A percentile compares a stretch with the other conserved stretches of the same genome.
These are phyloP conservation scores for Isatis lusitanica DNA, from an alignment of 441 rosid species.

Conservation along the genomic window DNA sequence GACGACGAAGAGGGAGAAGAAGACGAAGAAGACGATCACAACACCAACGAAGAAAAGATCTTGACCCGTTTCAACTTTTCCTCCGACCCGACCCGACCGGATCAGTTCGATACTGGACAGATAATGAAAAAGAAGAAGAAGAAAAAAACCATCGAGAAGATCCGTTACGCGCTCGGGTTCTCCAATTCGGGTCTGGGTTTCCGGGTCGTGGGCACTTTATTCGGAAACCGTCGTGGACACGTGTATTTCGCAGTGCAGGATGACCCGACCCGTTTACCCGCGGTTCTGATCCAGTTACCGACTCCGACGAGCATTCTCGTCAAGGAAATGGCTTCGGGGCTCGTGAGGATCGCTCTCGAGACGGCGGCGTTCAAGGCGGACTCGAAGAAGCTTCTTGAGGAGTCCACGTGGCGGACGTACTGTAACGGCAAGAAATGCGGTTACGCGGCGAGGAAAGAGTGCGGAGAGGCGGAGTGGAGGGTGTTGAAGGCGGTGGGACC, in stretches of 20 bases:
- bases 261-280: constrained; percentile 50
- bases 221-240: constrained; percentile 64
- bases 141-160: constrained; percentile 41
- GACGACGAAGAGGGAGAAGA: constrained; percentile 41
- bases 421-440: constrained; percentile 74
- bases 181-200: constrained; percentile 42
- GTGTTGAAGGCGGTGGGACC: constrained; percentile 65
- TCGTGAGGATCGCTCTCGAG: constrained; percentile 57
- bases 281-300: constrained; percentile 58
- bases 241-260: constrained; percentile 65
- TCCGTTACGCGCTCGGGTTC: constrained; percentile 50
- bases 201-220: constrained; percentile 59
- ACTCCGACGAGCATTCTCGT: constrained; percentile 58
- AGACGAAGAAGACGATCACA: constrained; percentile 15
- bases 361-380: constrained; percentile 27
- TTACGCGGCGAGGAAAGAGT: constrained; percentile 55
- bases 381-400: constrained; percentile 46
- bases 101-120: not conserved
- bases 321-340: constrained; percentile 67
- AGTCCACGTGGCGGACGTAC: constrained; percentile 61
- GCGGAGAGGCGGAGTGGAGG: constrained; percentile 56
- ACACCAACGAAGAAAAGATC: constrained; percentile 39
- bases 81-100: constrained; percentile 32
- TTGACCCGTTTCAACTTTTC: constrained; percentile 43
- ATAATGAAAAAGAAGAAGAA: constrained; percentile 25